Base-by-base conservation (phyloP, 805 yeast species). In the Candida maris region DNA sequence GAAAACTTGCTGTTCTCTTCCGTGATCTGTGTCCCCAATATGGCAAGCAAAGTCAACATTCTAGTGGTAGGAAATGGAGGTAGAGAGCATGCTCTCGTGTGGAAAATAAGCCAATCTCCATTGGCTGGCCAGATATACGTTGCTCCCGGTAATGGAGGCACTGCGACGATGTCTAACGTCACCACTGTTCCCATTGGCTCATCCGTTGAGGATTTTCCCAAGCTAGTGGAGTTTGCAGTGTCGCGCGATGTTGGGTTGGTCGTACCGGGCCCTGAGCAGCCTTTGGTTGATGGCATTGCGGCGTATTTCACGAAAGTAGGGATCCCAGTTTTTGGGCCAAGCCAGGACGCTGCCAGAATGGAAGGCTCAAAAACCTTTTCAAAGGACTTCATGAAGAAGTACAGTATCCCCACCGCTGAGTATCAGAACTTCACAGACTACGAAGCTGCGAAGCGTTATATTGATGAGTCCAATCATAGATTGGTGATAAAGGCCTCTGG, bases 251-350 rank as follows among this genome's bases (percentile, higher is more conserved):
- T 93, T 36, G 73, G 70, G 34, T 68, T 93, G 38, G 97, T 87
- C 4, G 71, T 93, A 29, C 97, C 98, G 24, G 99, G 99, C 22
- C 99, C 99, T n/a, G 99, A 93, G 65, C 96, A 88, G 65, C 97
- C 98, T 24, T 71, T 94, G 44, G 97, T 94, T 21, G 97, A 93
- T 54, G 99, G 99, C 34, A 79, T 93, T 43, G 61, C 89, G 19
- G 61, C 80, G 13, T 67, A 68, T 36, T 88, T 93, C 70, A 67
- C 75, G 44, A 77, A 76, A 40, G 83, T 82, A 34, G 98, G 98
- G 46, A 81, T 93, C 47, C 94, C 96, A 19, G 96, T 89, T 13
- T 93, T 93, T 67, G 99, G 98, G 12, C 99, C 99, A n/a, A 75
- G 85, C 25, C 81, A 74, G 16, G 73, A 75, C 51, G 98, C 97